Conservation (phyloP, 192 early-diverging fungal species). For the Pilobolus umbonatus region DNA sequence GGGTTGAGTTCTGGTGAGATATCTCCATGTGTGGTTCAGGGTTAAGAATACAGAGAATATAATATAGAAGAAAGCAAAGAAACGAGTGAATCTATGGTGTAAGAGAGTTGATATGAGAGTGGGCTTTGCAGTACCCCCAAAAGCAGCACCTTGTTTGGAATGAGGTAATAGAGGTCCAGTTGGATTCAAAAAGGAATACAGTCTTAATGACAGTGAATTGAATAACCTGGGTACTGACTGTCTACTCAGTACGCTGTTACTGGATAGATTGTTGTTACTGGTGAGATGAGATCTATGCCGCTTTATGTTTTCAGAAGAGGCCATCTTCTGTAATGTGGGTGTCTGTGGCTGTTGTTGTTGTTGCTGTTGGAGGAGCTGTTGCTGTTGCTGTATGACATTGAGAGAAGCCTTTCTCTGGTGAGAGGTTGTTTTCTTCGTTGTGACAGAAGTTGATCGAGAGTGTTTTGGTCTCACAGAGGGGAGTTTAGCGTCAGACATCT, state of each 20-base stretch:
- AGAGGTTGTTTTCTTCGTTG: slow-evolving; percentile 12
- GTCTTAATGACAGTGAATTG: not conserved
- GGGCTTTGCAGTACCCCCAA: slow-evolving; percentile 21
- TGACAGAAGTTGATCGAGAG: slow-evolving; percentile 26
- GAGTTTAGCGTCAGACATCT: slow-evolving; percentile 11
- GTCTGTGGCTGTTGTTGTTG: not conserved
- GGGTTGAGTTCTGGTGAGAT: not conserved
- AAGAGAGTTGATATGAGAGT: not conserved
- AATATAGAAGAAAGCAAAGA: slow-evolving; percentile 21
- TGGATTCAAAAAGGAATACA: slow-evolving; percentile 15
- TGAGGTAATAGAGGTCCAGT: slow-evolving; percentile 27
- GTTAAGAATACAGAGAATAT: slow-evolving; percentile 28
- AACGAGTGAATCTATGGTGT: slow-evolving; percentile 9
- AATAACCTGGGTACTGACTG: not conserved
- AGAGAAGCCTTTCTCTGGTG: slow-evolving; percentile 28
- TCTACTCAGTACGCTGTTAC: not conserved
- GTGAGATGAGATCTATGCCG: not conserved
- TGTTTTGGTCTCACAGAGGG: slow-evolving; percentile 13
- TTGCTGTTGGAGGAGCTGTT: not conserved
- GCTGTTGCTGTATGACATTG: not conserved
- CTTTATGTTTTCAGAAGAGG: not conserved
- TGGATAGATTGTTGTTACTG: too few relatives aligned
- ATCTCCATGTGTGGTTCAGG: slow-evolving; percentile 21
- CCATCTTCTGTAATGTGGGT: not conserved
- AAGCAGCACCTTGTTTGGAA: slow-evolving; percentile 19